Evolutionary conservation across 805 yeast species (phyloP), one percentile per base, ranked within the genome.

Genomic region (Ogataea naganishii): DNA sequence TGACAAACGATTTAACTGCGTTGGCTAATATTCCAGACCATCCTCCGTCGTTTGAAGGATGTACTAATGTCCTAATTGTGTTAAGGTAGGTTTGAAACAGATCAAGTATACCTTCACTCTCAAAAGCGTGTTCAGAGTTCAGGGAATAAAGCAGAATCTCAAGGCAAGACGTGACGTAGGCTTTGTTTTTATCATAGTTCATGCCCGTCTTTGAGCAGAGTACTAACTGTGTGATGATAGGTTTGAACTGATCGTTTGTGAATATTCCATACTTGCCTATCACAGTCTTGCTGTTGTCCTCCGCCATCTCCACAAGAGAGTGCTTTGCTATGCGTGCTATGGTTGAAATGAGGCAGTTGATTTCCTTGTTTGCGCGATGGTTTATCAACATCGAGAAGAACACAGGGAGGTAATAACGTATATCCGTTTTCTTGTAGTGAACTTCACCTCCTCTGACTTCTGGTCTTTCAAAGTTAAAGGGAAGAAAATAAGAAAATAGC

Each of bases 1-100:
- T 61, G 1, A 76, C 68, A 30, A 84, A 56, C 25, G 74, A 68
- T 36, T 69, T 66, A n/a, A 81, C 59, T 17, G 82, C 66, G 34
- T 72, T 72, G 1, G 94, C 66, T 18, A 89, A 69, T 4, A 77
- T 60, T 17, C 67, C 54, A 1, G 94, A 70, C 96, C 97, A 88
- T n/a, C 68, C 66, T 0, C 96, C 97, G n/a, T 65, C 53, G 50
- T 88, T 88, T 0, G 97, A 86, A 6, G 98, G 98, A 51, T 92
- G 96, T 3, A 76, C 77, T 53, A 79, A 83, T 13, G 95, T 82
- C 37, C 72, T 79, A 5, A 86, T 60, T 0, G 94, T 74, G 31
- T 75, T 74, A n/a, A 80, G 42, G 17, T 82, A 58, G 0, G 73
- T 64, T 14, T 61, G 59, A 5, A 88, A 44, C 28, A 66, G 60